Conservation (phyloP, 1,139 yeast species). For the Lodderomyces pseudojiufengensis region DNA sequence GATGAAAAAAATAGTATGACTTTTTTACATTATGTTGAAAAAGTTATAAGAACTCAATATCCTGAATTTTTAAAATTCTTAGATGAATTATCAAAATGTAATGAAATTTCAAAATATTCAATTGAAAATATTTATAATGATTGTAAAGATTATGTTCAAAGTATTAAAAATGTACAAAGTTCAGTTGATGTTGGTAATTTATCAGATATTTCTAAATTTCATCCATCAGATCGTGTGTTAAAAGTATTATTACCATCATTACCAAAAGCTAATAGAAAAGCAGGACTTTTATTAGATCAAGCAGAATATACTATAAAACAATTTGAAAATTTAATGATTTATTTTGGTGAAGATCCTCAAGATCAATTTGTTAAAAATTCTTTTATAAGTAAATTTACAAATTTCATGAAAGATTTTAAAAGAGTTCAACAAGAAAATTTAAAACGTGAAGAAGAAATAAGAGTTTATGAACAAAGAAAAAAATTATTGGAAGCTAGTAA, state of each 20-base stretch:
- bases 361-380: constrained; percentile 64
- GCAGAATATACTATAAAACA: constrained; percentile 60
- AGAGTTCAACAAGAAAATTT: constrained; percentile 75
- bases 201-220: constrained; percentile 71
- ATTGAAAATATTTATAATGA: constrained; percentile 65
- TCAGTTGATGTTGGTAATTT: constrained; percentile 74
- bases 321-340: constrained; percentile 66
- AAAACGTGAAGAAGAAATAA: constrained; percentile 73
- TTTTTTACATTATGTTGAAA: constrained; percentile 76
- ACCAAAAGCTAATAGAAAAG: constrained; percentile 66
- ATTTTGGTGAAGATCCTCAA: constrained; percentile 72
- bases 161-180: constrained; percentile 64
- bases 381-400: constrained; percentile 71
- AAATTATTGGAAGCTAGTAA: constrained; percentile 51
- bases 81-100: constrained; percentile 56
- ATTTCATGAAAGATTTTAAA: constrained; percentile 71
- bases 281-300: constrained; percentile 62
- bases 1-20: constrained; percentile 78
- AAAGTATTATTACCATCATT: constrained; percentile 59
- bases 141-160: constrained; percentile 53
- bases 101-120: constrained; percentile 60
- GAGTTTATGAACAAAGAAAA: constrained; percentile 73
- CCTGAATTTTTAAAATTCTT: constrained; percentile 62
- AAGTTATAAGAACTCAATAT: constrained; percentile 61
- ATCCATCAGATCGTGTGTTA: constrained; percentile 66